phyloP scores from a whole-genome alignment of 768 basidiomycete genomes.

The Suillus hirtellus region DNA sequence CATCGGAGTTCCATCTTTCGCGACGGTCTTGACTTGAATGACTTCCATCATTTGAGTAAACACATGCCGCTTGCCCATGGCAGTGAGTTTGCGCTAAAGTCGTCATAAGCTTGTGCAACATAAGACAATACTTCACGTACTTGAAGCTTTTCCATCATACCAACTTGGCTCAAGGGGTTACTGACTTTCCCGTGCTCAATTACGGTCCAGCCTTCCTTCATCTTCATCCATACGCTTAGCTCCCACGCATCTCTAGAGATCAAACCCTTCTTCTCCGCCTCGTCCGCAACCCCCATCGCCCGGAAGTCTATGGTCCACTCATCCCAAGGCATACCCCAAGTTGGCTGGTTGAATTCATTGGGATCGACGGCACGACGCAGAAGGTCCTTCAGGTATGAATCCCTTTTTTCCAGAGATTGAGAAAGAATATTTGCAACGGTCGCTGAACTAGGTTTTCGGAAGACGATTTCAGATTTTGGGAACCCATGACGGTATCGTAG shows the following conservation, averaged over 20 bases:
- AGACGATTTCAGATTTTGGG: constrained; percentile 28
- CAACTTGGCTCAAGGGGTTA: constrained; percentile 21
- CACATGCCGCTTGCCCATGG: constrained; percentile 32
- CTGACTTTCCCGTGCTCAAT: constrained; percentile 29
- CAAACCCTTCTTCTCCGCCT: constrained; percentile 22
- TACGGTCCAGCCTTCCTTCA: constrained; percentile 27
- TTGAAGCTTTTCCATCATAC: constrained; percentile 33
- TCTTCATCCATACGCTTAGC: constrained; percentile 35
- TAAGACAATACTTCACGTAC: constrained; percentile 14
- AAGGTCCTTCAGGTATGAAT: constrained; percentile 25
- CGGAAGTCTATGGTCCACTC: constrained; percentile 33
- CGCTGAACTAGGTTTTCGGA: constrained; percentile 31
- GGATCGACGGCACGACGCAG: constrained; percentile 31
- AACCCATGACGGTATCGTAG: constrained; percentile 32
- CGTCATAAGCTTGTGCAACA: not conserved
- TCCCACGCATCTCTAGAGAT: constrained; percentile 29
- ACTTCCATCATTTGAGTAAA: constrained; percentile 36
- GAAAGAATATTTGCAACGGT: constrained; percentile 26
- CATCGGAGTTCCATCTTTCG: constrained; percentile 23
- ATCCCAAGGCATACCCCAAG: constrained; percentile 34
- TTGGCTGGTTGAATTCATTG: constrained; percentile 25
- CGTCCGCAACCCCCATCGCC: constrained; percentile 29
- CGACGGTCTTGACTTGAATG: constrained; percentile 31
- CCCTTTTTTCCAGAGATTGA: constrained; percentile 29
- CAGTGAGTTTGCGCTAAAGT: constrained; percentile 26